Evolutionary conservation across 768 basidiomycete species (phyloP).

Genomic region (Roridomyces roridus): DNA sequence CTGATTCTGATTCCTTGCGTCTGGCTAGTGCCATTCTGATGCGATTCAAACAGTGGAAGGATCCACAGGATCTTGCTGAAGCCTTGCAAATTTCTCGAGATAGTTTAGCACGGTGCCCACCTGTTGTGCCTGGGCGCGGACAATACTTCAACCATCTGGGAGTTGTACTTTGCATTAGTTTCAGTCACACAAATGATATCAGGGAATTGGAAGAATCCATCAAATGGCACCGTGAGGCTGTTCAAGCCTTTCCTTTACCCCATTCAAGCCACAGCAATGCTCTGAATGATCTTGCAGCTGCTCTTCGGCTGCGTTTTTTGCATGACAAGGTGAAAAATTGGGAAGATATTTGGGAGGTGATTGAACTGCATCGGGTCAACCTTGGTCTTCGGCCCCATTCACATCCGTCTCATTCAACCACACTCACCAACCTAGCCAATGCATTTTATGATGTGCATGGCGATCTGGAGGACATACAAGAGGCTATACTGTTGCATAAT

Average conservation of each 20-base stretch:
- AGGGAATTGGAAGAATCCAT: slow-evolving; percentile 5
- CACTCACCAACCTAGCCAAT: slow-evolving; percentile 1
- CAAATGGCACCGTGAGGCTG: neutral
- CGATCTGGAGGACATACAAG: slow-evolving; percentile 2
- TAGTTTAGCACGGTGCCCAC: neutral
- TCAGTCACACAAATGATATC: neutral
- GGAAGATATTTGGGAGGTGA: neutral
- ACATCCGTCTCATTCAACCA: neutral
- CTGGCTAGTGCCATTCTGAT: slow-evolving; percentile 1
- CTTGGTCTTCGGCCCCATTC: neutral
- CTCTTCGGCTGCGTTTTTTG: neutral
- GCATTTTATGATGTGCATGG: neutral
- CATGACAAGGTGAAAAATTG: neutral
- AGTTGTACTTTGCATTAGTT: slow-evolving; percentile 1
- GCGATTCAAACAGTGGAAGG: neutral
- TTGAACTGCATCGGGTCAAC: slow-evolving; percentile 1
- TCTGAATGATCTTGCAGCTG: neutral
- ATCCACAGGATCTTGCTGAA: slow-evolving; percentile 1
- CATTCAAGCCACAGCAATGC: neutral
- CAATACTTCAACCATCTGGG: slow-evolving; percentile 1
- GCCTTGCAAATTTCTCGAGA: slow-evolving; percentile 1
- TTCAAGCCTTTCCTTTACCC: neutral
- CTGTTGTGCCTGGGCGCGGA: neutral
- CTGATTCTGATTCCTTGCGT: neutral
- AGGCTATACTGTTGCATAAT: neutral